Evolutionary conservation across 2,329 filamentous ascomycete genomes (phyloP).

Genomic region (Alternaria angustiovoidea): DNA sequence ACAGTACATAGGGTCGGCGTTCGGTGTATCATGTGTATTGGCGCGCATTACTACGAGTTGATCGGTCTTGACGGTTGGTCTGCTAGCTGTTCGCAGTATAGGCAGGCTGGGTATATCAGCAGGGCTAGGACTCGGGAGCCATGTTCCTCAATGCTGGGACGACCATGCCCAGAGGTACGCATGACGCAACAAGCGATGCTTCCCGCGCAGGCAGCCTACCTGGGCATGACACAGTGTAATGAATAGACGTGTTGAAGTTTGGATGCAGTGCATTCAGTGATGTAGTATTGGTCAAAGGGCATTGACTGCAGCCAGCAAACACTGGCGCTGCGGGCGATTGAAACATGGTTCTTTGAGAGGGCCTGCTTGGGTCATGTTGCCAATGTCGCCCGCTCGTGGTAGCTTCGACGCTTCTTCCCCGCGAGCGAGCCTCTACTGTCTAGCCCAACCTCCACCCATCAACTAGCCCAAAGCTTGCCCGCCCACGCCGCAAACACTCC

Average conservation of each 20-base stretch:
- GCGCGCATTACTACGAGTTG: slow-evolving; percentile 3
- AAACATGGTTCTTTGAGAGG: slow-evolving; percentile 11
- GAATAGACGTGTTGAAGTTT: not conserved
- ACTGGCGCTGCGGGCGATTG: slow-evolving; percentile 2
- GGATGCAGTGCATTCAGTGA: not conserved
- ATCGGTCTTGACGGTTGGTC: slow-evolving; percentile 10
- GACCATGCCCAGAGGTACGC: slow-evolving; percentile 8
- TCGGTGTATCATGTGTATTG: slow-evolving; percentile 5
- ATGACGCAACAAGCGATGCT: slow-evolving; percentile 23
- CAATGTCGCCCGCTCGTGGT: slow-evolving; percentile 1
- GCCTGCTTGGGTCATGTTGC: not conserved
- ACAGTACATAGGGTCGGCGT: not conserved
- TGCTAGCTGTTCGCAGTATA: slow-evolving; percentile 10
- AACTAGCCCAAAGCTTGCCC: slow-evolving; percentile 10
- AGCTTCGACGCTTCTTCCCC: slow-evolving; percentile 16
- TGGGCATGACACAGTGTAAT: not conserved
- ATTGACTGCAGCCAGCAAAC: not conserved
- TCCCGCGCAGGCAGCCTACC: not conserved
- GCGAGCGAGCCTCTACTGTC: slow-evolving; percentile 16
- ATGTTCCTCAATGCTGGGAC: slow-evolving; percentile 8
- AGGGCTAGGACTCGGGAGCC: slow-evolving; percentile 8
- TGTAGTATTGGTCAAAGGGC: not conserved
- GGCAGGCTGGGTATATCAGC: slow-evolving; percentile 12
- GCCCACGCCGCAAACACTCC: slow-evolving; percentile 13
- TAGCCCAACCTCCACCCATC: slow-evolving; percentile 16